phyloP scores from a whole-genome alignment of 352 stramenopile genomes.

The Globisporangium carolinianum region DNA sequence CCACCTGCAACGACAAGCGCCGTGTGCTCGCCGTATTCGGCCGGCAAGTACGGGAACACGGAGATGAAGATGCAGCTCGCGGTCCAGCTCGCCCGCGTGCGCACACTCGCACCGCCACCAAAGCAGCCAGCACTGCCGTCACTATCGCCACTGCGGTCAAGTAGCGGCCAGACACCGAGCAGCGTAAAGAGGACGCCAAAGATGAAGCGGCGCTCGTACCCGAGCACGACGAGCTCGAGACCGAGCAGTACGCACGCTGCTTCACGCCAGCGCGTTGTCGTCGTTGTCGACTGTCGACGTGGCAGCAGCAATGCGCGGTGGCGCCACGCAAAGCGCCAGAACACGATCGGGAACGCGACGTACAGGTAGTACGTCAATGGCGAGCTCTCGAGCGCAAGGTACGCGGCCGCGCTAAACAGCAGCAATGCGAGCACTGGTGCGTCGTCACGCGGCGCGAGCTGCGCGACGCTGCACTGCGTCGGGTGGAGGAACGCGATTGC shows the following conservation, averaged over 20 bases:
- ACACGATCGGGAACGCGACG: constrained; percentile 55
- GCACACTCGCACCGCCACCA: too few species aligned
- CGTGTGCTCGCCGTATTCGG: constrained; percentile 68
- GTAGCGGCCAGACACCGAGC: constrained; percentile 38
- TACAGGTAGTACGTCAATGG: constrained; percentile 80
- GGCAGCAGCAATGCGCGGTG: constrained; percentile 25
- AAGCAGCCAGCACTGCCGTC: too few species aligned
- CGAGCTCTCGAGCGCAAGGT: constrained; percentile 53
- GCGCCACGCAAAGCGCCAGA: constrained; percentile 51
- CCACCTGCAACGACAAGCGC: constrained; percentile 49
- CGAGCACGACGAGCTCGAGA: constrained; percentile 64
- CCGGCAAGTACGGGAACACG: constrained; percentile 66
- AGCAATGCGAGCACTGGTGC: constrained; percentile 18
- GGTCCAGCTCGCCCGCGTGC: constrained; percentile 24
- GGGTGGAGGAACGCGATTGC: constrained; percentile 51
- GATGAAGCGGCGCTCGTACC: constrained; percentile 55
- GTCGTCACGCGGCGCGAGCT: constrained; percentile 10
- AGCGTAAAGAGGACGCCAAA: constrained; percentile 62
- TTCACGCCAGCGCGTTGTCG: constrained; percentile 16
- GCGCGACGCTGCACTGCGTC: constrained; percentile 19
- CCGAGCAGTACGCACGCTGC: constrained; percentile 33
- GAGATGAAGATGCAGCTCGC: constrained; percentile 51
- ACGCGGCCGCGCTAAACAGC: constrained; percentile 22
- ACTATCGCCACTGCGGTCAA: constrained; percentile 6
- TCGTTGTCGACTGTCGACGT: not conserved